Evolutionary conservation across 208 protist genomes (phyloP), one percentile per base, ranked within the genome.

Genomic region (Crithidia brevicula): DNA sequence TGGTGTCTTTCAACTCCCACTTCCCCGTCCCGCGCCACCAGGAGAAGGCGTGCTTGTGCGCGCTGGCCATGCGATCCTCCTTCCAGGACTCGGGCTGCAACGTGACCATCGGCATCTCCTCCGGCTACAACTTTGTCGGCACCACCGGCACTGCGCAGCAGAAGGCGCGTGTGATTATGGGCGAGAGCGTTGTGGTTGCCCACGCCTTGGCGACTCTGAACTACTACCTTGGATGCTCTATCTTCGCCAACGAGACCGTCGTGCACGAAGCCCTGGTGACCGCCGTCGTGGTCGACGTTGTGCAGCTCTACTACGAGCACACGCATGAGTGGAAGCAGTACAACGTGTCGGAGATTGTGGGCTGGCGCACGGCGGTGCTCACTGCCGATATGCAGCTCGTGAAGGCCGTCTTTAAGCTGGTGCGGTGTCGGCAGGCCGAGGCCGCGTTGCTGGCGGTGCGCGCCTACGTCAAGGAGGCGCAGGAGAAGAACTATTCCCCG

Each of bases 1-100:
- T 79, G 20, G 57, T 84, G 15, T 82, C 73, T 50, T 89, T 86
- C 57, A 89, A 89, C 59, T 84, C 75, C 18, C 83, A 89, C 49
- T 82, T 77, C 56, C 67, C 80, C 20, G 72, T 83, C 3, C 66
- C 73, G 34, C 77, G 83, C 38, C 83, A 89, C 73, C 70, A 85
- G 50, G 77, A 86, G 23, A 78, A 78, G 49, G 83, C 83, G 3
- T 85, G 80, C 49, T 42, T 81, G 61, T 89, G 83, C 36, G 83
- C 83, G n/a, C 58, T 86, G n/a, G 58, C 53, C 11, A 89, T 89
- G 61, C 70, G 74, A 10, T 67, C 75, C 0, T 60, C 43, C 1
- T 82, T 78, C 43, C 34, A 52, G 9, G 52, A 77, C 60, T 49
- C 63, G 23, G 46, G 69, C 43, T 77, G 68, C 54, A 52, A 22